Evolutionary conservation across 306 rosid species (phyloP).

Genomic region (Arachis stenosperma): DNA sequence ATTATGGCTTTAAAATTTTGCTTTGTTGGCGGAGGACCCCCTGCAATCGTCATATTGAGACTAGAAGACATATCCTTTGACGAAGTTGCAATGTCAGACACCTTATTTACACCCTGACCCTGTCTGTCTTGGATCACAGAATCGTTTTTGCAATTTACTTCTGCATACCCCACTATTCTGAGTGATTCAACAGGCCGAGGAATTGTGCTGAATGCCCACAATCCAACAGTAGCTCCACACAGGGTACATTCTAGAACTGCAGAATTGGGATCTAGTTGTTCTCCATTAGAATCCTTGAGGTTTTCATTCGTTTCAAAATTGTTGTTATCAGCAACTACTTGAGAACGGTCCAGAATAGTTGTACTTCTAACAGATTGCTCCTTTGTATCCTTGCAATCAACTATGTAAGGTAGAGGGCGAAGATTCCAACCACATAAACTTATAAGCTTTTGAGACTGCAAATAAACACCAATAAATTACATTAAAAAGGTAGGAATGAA

Average conservation of each 20-base stretch:
- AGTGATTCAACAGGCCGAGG: conserved; percentile 70
- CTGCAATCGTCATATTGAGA: conserved; percentile 87
- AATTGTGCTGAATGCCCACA: conserved; percentile 79
- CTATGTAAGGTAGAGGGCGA: conserved; percentile 74
- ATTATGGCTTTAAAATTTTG: conserved; percentile 87
- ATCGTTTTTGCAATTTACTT: conserved; percentile 48
- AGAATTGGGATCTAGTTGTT: conserved; percentile 71
- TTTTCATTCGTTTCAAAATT: conserved; percentile 43
- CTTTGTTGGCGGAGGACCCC: conserved; percentile 94
- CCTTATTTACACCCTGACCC: conserved; percentile 38
- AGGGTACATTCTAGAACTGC: conserved; percentile 82
- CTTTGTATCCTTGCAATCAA: conserved; percentile 58
- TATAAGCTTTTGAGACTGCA: conserved; percentile 83
- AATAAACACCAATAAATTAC: conserved; percentile 27
- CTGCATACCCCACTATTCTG: conserved; percentile 74
- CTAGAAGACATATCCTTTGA: conserved; percentile 51
- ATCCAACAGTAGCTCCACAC: conserved; percentile 94
- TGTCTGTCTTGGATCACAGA: conserved; percentile 46
- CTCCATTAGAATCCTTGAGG: conserved; percentile 43
- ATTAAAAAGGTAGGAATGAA: conserved; percentile 18
- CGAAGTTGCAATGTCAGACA: conserved; percentile 46
- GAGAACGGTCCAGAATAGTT: conserved; percentile 38
- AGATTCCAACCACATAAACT: conserved; percentile 93
- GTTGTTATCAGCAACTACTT: conserved; percentile 44
- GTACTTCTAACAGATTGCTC: conserved; percentile 48